Base-by-base conservation (phyloP, 257 asterid genomes). In the Nicotiana attenuata region DNA sequence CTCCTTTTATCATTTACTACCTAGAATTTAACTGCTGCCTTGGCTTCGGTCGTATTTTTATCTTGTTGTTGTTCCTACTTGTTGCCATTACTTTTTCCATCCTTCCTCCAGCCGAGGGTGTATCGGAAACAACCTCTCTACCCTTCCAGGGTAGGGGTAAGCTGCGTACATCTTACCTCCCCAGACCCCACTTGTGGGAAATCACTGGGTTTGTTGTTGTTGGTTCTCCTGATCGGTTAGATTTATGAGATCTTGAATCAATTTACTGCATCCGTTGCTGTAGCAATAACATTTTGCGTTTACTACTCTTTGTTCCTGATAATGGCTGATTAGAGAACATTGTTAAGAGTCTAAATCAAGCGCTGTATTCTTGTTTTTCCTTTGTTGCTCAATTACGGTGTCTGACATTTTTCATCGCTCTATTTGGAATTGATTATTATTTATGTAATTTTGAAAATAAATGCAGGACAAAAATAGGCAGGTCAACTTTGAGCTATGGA, bases 401-500 rank as follows among this genome's bases (percentile, higher is more conserved):
- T 0, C 45, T 50, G 26, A 50, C 10, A 50, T 7, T 7, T 28
- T 75, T 24, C 45, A 7, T 16, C 26, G 41, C 63, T 75, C 3
- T 75, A 15, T 9, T 50, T 22, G 41, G 24, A 50, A 22, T 50
- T 73, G 63, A 5, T 45, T 19, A 45, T 20, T 71, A 71, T 47
- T 22, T 24, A 47, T 24, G 61, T 73, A 35, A 16, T 73, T 65
- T 19, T 19, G 10, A 65, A 31, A 73, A 35, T 24, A 81, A 71
- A 79, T 90, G 90, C 93, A 96, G 98, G 93, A 94, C 89, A 94
- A 88, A 93, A 96, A 91, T 83, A 88, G 77, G 77, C 93, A 90
- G 80, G 99, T 96, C 83, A 96, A 96, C 89, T 88, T 84, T 77
- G 91, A 88, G 85, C 90, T 96, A 28, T 96, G 99, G 99, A 92